These are phyloP conservation scores for Wickerhamiella dianesei DNA, from an alignment of 805 yeast genomes.

Conservation along the genomic window DNA sequence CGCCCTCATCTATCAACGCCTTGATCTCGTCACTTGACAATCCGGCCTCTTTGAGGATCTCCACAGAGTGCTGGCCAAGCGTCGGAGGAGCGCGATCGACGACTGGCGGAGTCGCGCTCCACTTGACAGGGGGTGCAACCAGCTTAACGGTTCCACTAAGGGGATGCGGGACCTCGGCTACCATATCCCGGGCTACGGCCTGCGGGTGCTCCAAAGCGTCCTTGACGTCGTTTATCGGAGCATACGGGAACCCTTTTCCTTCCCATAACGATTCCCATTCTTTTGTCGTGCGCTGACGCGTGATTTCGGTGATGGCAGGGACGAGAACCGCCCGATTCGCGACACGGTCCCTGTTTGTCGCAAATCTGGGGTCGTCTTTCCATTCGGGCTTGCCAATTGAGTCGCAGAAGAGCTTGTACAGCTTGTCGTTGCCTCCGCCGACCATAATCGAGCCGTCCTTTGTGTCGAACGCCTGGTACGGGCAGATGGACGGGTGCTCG, in stretches of 20 bases:
- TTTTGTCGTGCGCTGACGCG: constrained; percentile 22
- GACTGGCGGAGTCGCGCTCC: constrained; percentile 25
- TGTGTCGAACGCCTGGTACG: constrained; percentile 31
- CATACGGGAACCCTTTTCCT: constrained; percentile 27
- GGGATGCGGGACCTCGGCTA: constrained; percentile 26
- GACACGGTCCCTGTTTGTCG: constrained; percentile 29
- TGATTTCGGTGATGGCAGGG: constrained; percentile 22
- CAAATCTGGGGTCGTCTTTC: constrained; percentile 24
- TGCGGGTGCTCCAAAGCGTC: constrained; percentile 27
- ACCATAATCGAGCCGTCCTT: constrained; percentile 28
- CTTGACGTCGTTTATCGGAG: constrained; percentile 30
- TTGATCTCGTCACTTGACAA: background rate
- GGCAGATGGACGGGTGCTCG: constrained; percentile 31
- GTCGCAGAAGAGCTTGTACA: constrained; percentile 25
- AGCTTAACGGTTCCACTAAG: constrained; percentile 26
- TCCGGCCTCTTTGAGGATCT: constrained; percentile 19
- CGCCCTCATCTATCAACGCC: no score
- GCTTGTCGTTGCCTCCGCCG: constrained; percentile 32
- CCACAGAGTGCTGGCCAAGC: constrained; percentile 29
- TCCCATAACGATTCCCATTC: constrained; percentile 28
- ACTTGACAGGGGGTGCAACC: constrained; percentile 30
- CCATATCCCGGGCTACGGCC: constrained; percentile 28
- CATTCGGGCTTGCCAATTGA: constrained; percentile 27
- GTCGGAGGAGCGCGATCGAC: constrained; percentile 28
- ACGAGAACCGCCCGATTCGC: constrained; percentile 24